A percentile compares a stretch with the other conserved stretches of the same genome.
Evolutionary conservation across 495 filamentous ascomycete species (phyloP).

Genomic region (Xylaria venustula): DNA sequence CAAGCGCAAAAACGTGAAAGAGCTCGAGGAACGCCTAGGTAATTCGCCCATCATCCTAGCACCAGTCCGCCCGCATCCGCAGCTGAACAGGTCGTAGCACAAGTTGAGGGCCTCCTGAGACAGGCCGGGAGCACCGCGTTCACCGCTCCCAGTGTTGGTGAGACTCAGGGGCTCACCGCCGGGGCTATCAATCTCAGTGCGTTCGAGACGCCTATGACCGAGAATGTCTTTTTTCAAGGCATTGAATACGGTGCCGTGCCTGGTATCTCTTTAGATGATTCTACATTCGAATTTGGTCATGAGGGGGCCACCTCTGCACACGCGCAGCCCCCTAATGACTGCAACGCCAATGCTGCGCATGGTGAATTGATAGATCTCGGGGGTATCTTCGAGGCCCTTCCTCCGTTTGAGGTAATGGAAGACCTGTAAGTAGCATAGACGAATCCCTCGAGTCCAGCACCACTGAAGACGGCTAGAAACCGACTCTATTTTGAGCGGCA

Average conservation of each 20-base stretch:
- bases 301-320: slow-evolving; percentile 6
- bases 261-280: slow-evolving; percentile 10
- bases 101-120: slow-evolving; percentile 46
- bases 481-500: slow-evolving; percentile 39
- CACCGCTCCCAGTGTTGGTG: background rate
- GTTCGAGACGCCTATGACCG: slow-evolving; percentile 10
- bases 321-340: background rate
- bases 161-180: background rate
- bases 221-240: slow-evolving; percentile 20
- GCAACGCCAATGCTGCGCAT: slow-evolving; percentile 10
- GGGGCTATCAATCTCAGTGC: slow-evolving; percentile 5
- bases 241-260: slow-evolving; percentile 19
- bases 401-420: slow-evolving; percentile 47
- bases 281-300: slow-evolving; percentile 13
- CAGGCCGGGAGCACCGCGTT: slow-evolving; percentile 25
- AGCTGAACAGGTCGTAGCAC: slow-evolving; percentile 32
- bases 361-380: slow-evolving; percentile 38
- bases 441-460: background rate
- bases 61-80: background rate
- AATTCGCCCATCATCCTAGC: slow-evolving; percentile 16
- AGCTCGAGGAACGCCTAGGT: slow-evolving; percentile 80
- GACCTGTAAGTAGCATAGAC: slow-evolving; percentile 38
- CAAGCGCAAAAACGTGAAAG: slow-evolving; percentile 84
- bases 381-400: slow-evolving; percentile 41
- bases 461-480: slow-evolving; percentile 30